Conservation (phyloP, 352 stramenopile genomes). For the Thalassiosira hispida region DNA sequence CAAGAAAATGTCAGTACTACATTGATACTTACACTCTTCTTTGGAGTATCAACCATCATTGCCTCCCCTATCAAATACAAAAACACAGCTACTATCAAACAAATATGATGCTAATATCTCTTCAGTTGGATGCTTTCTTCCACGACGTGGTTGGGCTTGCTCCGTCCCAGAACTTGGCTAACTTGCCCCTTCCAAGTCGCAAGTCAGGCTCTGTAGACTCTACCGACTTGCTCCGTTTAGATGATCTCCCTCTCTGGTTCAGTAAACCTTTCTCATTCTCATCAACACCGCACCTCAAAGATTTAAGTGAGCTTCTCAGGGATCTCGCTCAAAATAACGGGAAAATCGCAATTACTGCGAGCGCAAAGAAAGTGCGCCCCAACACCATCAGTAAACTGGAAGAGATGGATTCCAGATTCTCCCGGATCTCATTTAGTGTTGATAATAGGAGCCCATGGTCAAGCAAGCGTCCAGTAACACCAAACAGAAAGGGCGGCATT, state of each 20-base stretch:
- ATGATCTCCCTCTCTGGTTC: slow-evolving; percentile 44
- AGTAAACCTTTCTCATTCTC: slow-evolving; percentile 47
- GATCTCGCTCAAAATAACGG: slow-evolving; percentile 34
- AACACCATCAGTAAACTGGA: slow-evolving; percentile 23
- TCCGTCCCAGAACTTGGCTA: slow-evolving; percentile 23
- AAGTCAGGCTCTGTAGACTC: not conserved
- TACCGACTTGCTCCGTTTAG: slow-evolving; percentile 17
- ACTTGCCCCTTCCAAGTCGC: slow-evolving; percentile 20
- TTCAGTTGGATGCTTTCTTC: slow-evolving; percentile 68
- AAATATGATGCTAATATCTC: slow-evolving; percentile 57
- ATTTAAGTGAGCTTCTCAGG: slow-evolving; percentile 60
- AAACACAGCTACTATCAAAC: slow-evolving; percentile 32
- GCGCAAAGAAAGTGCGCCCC: slow-evolving; percentile 36
- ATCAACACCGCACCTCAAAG: slow-evolving; percentile 59
- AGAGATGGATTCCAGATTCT: slow-evolving; percentile 14
- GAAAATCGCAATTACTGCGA: not conserved
- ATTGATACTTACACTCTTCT: slow-evolving; percentile 59
- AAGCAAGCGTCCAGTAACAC: slow-evolving; percentile 15
- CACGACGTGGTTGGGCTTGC: slow-evolving; percentile 52
- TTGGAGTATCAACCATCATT: slow-evolving; percentile 53
- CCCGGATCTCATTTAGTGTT: slow-evolving; percentile 3
- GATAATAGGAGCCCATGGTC: slow-evolving; percentile 23
- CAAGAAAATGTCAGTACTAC: slow-evolving; percentile 57
- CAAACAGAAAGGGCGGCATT: slow-evolving; percentile 36
- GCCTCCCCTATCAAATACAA: slow-evolving; percentile 5